Base-by-base conservation (phyloP, 2,329 filamentous ascomycete species). In the Leptographium lundbergii region DNA sequence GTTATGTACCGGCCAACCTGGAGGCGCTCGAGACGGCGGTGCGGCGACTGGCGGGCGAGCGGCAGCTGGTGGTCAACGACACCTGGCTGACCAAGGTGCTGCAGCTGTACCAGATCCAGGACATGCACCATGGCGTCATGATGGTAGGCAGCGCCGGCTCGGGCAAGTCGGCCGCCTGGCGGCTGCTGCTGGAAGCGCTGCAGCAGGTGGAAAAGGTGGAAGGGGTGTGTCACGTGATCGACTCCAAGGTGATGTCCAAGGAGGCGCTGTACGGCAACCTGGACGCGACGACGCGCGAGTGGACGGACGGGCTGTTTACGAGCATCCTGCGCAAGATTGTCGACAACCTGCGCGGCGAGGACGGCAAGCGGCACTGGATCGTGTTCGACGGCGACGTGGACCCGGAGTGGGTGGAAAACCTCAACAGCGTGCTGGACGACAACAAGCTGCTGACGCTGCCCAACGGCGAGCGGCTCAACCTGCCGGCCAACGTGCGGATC, bases 171-270 rank as follows among this genome's bases (percentile, higher is more conserved):
- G 85, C 88, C 1, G 89, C 94, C 6, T 99, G 95, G 94, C 91
- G 89, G 68, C 84, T 95, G 50, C 79, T 99, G 57, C 81, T 99
- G 24, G 88, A 95, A 67, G 94, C 95, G 19, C 75, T 99, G 60
- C 92, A 97, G 67, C 85, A 88, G 67, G 89, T 95, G 17, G 94
- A 99, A 70, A 86, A 87, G 27, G 80, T 95, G 7, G 95, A 99
- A 72, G 94, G 95, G 36, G 89, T 99, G 53, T 96, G 85, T 65
- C 94, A 99, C 69, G 89, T 99, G 59, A 99, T 99, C 66, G 94
- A 99, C 72, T 95, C 92, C 48, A 99, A 99, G 75, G 95, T 99
- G 72, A 99, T 99, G 94, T 96, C 91, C 57, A 99, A 99, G 74
- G 94, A 99, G 74, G 89, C 89, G 27, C 78, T 99, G 4, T 99